Base-by-base conservation (phyloP, 495 filamentous ascomycete genomes). In the Rhizodiscina lignyota region DNA sequence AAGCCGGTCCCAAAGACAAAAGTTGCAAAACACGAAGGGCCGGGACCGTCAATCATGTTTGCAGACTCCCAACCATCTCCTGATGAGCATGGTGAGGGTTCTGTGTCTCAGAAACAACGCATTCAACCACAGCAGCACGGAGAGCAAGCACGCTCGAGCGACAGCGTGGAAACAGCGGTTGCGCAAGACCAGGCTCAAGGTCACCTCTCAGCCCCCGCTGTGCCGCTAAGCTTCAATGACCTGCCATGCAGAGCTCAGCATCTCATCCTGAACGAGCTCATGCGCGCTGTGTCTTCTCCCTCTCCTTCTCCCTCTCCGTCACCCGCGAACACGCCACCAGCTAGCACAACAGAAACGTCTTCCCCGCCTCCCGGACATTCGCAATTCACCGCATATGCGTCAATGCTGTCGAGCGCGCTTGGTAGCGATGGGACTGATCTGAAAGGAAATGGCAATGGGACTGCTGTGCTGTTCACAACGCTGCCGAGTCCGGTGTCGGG, bases 141-240 rank as follows among this genome's bases (percentile, higher is more conserved):
- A n/a, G n/a, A n/a, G n/a, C n/a, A n/a, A n/a, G n/a, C n/a, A n/a
- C n/a, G n/a, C n/a, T n/a, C n/a, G n/a, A n/a, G n/a, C n/a, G n/a
- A n/a, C n/a, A n/a, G n/a, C n/a, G n/a, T n/a, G n/a, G n/a, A n/a
- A n/a, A n/a, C n/a, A n/a, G n/a, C n/a, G n/a, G n/a, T n/a, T n/a
- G n/a, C n/a, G n/a, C n/a, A n/a, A n/a, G n/a, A n/a, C n/a, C n/a
- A n/a, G n/a, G n/a, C n/a, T n/a, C n/a, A n/a, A n/a, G n/a, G n/a
- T n/a, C n/a, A n/a, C n/a, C n/a, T n/a, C n/a, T n/a, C n/a, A n/a
- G n/a, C n/a, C n/a, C n/a, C n/a, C n/a, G n/a, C n/a, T n/a, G n/a
- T n/a, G n/a, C 66, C 81, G 4, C 55, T 84, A n/a, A 76, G 67
- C 17, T 89, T 91, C 62, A 89, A 89, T 46, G 80, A 89, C 49